These are phyloP conservation scores for Collybia sp. DNA, from an alignment of 768 basidiomycete species.

Conservation along the genomic window DNA sequence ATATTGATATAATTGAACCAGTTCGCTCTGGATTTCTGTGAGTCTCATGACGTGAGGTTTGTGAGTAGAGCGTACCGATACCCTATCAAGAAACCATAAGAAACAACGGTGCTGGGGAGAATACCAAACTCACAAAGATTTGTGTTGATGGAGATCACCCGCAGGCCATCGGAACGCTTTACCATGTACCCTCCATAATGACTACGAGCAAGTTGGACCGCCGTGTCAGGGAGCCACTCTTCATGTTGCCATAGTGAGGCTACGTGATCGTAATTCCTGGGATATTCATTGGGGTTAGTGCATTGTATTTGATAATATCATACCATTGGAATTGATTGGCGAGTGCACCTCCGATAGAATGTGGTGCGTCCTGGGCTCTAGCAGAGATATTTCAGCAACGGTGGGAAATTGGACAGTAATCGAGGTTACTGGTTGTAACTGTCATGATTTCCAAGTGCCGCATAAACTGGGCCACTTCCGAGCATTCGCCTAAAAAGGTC, in stretches of 20 bases:
- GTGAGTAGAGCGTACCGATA: slow-evolving; percentile 22
- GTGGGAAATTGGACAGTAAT: not conserved
- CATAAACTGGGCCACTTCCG: slow-evolving; percentile 68
- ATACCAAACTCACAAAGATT: slow-evolving; percentile 54
- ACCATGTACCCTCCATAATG: slow-evolving; percentile 78
- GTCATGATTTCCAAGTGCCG: slow-evolving; percentile 76
- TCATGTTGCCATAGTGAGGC: slow-evolving; percentile 68
- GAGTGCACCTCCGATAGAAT: slow-evolving; percentile 48
- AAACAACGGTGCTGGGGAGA: slow-evolving; percentile 2
- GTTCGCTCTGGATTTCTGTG: slow-evolving; percentile 41
- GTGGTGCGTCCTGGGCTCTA: slow-evolving; percentile 59
- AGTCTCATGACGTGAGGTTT: not conserved
- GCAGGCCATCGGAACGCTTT: slow-evolving; percentile 56
- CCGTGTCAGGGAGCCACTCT: slow-evolving; percentile 58
- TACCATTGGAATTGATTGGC: slow-evolving; percentile 66
- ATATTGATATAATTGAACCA: slow-evolving; percentile 78
- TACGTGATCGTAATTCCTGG: slow-evolving; percentile 76
- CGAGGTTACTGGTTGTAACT: slow-evolving; percentile 55
- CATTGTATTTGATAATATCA: slow-evolving; percentile 3
- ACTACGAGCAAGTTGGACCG: slow-evolving; percentile 50
- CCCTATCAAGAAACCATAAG: slow-evolving; percentile 18
- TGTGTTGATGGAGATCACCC: slow-evolving; percentile 73
- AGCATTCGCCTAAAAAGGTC: slow-evolving; percentile 61
- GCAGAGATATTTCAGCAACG: not conserved
- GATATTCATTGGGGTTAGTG: not conserved